These are phyloP conservation scores for Eremochloa ophiuroides DNA, from an alignment of 176 grass and related monocot genomes.

Conservation along the genomic window DNA sequence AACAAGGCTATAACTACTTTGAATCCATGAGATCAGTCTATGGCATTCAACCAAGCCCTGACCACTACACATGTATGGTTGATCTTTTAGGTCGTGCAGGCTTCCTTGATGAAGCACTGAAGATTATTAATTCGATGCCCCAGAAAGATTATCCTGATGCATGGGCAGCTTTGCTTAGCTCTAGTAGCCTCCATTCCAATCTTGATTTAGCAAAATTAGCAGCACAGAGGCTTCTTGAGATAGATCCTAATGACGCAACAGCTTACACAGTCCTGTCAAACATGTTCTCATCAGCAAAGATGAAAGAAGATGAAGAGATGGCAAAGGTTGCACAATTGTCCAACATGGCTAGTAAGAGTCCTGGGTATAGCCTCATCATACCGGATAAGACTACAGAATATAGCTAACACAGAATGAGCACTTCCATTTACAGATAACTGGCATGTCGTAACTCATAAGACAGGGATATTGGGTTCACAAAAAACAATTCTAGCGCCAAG, in stretches of 20 bases:
- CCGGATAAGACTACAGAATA: slow-evolving; percentile 26
- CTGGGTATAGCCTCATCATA: slow-evolving; percentile 60
- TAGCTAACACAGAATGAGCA: background rate
- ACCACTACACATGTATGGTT: slow-evolving; percentile 70
- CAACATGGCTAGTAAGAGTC: slow-evolving; percentile 48
- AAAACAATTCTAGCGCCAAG: slow-evolving; percentile 8
- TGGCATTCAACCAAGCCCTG: slow-evolving; percentile 41
- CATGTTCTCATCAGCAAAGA: slow-evolving; percentile 48
- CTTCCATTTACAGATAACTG: background rate
- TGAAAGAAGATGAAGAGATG: slow-evolving; percentile 43
- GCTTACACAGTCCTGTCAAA: slow-evolving; percentile 50
- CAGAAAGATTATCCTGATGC: slow-evolving; percentile 40
- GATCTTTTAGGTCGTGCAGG: slow-evolving; percentile 71
- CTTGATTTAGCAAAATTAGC: slow-evolving; percentile 62
- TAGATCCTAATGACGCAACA: slow-evolving; percentile 50
- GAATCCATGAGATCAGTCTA: slow-evolving; percentile 46
- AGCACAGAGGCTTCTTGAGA: slow-evolving; percentile 50
- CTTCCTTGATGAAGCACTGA: slow-evolving; percentile 45
- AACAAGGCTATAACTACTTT: slow-evolving; percentile 61
- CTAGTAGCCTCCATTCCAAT: slow-evolving; percentile 63
- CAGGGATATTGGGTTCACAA: background rate
- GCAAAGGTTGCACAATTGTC: slow-evolving; percentile 30
- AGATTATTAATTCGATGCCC: slow-evolving; percentile 58
- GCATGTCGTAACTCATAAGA: background rate
- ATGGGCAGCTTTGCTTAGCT: slow-evolving; percentile 57